Evolutionary conservation across 768 basidiomycete genomes (phyloP).

Genomic region (Suillus variegatus): DNA sequence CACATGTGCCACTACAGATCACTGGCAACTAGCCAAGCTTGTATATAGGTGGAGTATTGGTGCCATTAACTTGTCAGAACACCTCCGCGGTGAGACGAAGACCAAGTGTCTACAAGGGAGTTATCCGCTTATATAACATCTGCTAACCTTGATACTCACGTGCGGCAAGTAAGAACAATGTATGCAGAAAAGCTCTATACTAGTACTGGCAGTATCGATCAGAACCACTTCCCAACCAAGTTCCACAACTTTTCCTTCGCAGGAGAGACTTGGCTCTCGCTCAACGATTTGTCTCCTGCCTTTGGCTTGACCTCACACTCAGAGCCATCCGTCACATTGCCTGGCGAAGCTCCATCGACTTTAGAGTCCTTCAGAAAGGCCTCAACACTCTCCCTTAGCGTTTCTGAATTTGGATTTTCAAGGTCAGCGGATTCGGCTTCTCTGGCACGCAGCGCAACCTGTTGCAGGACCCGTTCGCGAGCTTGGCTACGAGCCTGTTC

Average conservation of each 20-base stretch:
- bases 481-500: slow-evolving; percentile 10
- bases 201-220: not conserved
- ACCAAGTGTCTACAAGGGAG: too few relatives aligned
- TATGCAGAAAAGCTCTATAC: not conserved
- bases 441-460: not conserved
- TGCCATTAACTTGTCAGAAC: too few relatives aligned
- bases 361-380: slow-evolving; percentile 9
- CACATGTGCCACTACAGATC: too few relatives aligned
- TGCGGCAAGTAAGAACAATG: not conserved
- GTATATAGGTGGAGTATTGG: too few relatives aligned
- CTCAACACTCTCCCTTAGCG: slow-evolving; percentile 27
- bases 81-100: too few relatives aligned
- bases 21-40: too few relatives aligned
- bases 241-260: slow-evolving; percentile 10
- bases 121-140: too few relatives aligned
- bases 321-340: not conserved
- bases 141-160: too few relatives aligned
- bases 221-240: slow-evolving; percentile 10
- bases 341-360: not conserved
- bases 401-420: slow-evolving; percentile 14
- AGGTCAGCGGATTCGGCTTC: not conserved
- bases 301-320: not conserved
- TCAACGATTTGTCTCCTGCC: not conserved
- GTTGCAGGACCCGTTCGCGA: slow-evolving; percentile 5
- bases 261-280: not conserved